These are phyloP conservation scores for Trichoderma polysporum DNA, from an alignment of 2,329 filamentous ascomycete species.

Conservation along the genomic window DNA sequence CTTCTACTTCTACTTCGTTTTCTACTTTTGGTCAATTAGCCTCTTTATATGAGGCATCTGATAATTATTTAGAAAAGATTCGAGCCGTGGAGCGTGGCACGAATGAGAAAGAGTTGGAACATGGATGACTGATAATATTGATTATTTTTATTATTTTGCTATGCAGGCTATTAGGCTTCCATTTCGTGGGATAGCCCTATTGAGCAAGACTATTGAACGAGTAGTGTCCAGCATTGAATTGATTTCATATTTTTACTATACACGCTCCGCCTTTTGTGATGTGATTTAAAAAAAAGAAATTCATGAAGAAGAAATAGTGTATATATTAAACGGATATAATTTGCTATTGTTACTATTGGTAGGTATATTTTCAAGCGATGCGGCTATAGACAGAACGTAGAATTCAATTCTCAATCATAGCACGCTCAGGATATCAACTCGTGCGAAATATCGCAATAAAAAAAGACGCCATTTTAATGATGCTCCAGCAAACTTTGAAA, in stretches of 20 bases:
- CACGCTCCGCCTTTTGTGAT: not conserved
- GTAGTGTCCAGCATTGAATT: slow-evolving; percentile 13
- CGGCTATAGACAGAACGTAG: not conserved
- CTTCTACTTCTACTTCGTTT: not conserved
- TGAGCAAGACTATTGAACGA: slow-evolving; percentile 4
- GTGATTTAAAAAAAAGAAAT: not conserved
- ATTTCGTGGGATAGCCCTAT: not conserved
- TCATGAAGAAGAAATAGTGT: not conserved
- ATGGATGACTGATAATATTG: not conserved
- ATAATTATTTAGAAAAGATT: not conserved
- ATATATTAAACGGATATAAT: not conserved
- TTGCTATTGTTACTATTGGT: not conserved
- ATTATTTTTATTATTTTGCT: not conserved
- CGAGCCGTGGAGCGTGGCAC: slow-evolving; percentile 5
- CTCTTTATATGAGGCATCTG: not conserved
- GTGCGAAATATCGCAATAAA: not conserved
- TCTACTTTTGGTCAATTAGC: not conserved
- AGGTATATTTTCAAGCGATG: not conserved
- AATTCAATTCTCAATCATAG: not conserved
- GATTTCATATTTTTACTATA: not conserved
- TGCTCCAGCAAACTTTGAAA: not conserved
- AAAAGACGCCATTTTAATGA: not conserved
- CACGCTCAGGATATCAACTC: not conserved
- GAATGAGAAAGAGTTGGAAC: slow-evolving; percentile 17
- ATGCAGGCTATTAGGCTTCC: not conserved